Conservation (phyloP, 2,329 filamentous ascomycete species). For the Pseudogymnoascus sp. region DNA sequence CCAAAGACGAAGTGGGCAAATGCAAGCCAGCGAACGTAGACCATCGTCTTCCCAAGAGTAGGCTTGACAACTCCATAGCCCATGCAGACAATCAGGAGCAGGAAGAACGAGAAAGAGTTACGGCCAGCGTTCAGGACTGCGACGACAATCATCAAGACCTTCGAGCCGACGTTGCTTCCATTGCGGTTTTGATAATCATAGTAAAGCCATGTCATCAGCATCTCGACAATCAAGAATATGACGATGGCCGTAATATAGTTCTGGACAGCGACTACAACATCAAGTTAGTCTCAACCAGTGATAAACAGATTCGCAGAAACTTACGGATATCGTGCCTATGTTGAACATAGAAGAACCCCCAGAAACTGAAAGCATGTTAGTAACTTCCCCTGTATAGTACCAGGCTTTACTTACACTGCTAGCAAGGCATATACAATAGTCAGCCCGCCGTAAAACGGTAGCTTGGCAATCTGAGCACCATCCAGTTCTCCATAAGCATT, state of each 20-base stretch:
- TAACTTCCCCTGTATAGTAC: slow-evolving; percentile 10
- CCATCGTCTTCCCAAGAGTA: slow-evolving; percentile 85
- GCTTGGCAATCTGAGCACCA: slow-evolving; percentile 89
- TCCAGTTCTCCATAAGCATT: slow-evolving; percentile 96
- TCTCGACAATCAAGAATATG: slow-evolving; percentile 87
- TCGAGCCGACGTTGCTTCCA: slow-evolving; percentile 73
- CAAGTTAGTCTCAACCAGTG: slow-evolving; percentile 24
- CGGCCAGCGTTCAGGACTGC: slow-evolving; percentile 85
- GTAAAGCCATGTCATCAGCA: slow-evolving; percentile 98
- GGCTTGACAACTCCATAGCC: slow-evolving; percentile 97
- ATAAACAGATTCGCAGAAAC: slow-evolving; percentile 22
- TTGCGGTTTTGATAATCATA: slow-evolving; percentile 94
- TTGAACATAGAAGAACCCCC: slow-evolving; percentile 93
- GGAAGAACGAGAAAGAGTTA: slow-evolving; percentile 97
- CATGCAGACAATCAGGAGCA: slow-evolving; percentile 97
- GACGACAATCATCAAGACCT: slow-evolving; percentile 83
- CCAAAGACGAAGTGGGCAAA: slow-evolving; percentile 92
- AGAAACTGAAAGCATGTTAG: slow-evolving; percentile 48
- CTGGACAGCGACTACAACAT: slow-evolving; percentile 69
- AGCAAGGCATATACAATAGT: slow-evolving; percentile 90
- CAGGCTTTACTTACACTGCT: slow-evolving; percentile 45
- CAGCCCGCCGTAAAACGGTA: slow-evolving; percentile 93
- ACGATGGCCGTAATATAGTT: slow-evolving; percentile 98
- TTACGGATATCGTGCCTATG: slow-evolving; percentile 82
- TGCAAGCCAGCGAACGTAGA: slow-evolving; percentile 83